These are phyloP conservation scores for Acanthamoeba triangularis DNA, from an alignment of 208 protist species.

Conservation along the genomic window DNA sequence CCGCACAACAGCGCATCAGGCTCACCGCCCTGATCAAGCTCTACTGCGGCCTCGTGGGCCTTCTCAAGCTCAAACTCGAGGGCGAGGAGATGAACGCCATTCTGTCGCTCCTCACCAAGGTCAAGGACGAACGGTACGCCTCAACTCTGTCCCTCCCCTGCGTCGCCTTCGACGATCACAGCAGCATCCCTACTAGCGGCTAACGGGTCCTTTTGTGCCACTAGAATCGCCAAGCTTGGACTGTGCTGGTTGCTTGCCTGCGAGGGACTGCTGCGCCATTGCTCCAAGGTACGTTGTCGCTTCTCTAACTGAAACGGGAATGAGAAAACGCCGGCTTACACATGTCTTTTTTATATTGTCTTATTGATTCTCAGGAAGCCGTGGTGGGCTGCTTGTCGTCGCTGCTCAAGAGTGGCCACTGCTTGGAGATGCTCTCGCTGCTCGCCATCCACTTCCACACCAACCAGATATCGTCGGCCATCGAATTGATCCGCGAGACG, in stretches of 20 bases:
- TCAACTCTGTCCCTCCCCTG: not conserved
- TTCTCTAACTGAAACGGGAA: not conserved
- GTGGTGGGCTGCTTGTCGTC: constrained; percentile 3
- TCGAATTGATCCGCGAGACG: constrained; percentile 29
- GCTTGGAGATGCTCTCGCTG: constrained; percentile 47
- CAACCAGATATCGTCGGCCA: constrained; percentile 5
- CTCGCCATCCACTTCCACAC: constrained; percentile 56
- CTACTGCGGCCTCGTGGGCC: constrained; percentile 51
- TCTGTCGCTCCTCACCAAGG: not conserved
- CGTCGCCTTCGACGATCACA: not conserved
- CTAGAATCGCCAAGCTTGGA: constrained; percentile 14
- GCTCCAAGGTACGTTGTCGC: not conserved
- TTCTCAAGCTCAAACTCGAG: constrained; percentile 51
- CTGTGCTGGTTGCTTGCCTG: constrained; percentile 38
- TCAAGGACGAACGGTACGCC: constrained; percentile 34
- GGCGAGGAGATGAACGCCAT: constrained; percentile 60
- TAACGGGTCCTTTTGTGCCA: not conserved
- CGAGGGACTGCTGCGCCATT: not conserved
- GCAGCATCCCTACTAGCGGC: not conserved
- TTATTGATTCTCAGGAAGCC: not conserved
- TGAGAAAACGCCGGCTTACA: not conserved
- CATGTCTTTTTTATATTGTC: not conserved
- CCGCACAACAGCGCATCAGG: not conserved
- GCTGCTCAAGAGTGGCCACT: constrained; percentile 29
- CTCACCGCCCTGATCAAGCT: constrained; percentile 28